Conservation (phyloP, 78 protist species). For the Dictyostelium brefeldianum region DNA sequence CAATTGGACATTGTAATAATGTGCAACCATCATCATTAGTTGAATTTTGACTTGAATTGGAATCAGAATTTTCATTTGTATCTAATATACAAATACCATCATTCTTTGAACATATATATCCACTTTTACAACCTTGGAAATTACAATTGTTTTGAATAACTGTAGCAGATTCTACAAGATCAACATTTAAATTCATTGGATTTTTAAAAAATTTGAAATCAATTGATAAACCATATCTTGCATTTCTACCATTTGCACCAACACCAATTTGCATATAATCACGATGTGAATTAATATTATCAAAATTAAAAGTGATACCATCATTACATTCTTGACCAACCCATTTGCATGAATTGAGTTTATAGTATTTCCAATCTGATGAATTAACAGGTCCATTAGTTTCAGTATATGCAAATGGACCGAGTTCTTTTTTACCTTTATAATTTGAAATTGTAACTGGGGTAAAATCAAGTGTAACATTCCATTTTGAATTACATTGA, state of each 20-base stretch:
- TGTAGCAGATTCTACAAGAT: too few relatives aligned
- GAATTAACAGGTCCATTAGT: background rate
- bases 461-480: background rate
- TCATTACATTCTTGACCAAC: constrained; percentile 12
- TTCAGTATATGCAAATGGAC: background rate
- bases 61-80: too few relatives aligned
- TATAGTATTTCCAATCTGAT: constrained; percentile 8
- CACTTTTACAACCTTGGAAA: too few relatives aligned
- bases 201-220: background rate
- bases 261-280: constrained; percentile 26
- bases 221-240: constrained; percentile 27
- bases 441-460: background rate
- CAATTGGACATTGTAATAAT: constrained; percentile 15
- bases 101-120: too few relatives aligned
- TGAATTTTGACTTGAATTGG: too few relatives aligned
- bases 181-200: too few relatives aligned
- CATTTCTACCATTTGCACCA: constrained; percentile 53
- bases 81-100: too few relatives aligned
- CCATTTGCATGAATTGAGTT: background rate
- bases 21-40: background rate
- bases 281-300: background rate
- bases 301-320: background rate
- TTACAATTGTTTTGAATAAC: too few relatives aligned
- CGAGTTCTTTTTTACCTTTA: background rate
- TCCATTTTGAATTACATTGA: background rate